These are phyloP conservation scores for Chrysoporthe puriensis DNA, from an alignment of 2,329 filamentous ascomycete genomes.

Conservation along the genomic window DNA sequence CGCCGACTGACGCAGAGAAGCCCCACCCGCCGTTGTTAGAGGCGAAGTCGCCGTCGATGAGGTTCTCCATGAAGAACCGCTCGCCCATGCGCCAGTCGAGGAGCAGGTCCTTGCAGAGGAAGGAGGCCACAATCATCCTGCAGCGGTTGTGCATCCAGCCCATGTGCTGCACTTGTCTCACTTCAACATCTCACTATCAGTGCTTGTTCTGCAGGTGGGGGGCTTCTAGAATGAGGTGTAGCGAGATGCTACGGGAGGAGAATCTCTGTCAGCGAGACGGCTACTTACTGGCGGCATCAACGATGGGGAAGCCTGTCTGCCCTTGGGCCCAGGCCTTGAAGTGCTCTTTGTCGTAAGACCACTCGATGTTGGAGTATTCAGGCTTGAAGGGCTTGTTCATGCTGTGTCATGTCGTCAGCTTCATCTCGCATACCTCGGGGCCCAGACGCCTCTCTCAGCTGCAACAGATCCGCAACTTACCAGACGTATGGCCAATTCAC, in stretches of 20 bases:
- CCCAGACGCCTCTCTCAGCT: not conserved
- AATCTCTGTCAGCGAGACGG: too few relatives aligned
- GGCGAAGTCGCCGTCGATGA: constrained; percentile 80
- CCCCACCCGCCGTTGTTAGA: constrained; percentile 72
- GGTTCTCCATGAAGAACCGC: constrained; percentile 78
- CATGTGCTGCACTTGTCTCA: constrained; percentile 72
- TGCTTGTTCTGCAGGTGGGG: not conserved
- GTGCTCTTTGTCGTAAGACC: constrained; percentile 73
- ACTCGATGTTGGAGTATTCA: constrained; percentile 79
- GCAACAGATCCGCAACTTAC: constrained; percentile 42
- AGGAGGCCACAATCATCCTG: constrained; percentile 83
- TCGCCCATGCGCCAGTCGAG: constrained; percentile 86
- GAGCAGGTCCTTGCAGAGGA: constrained; percentile 78
- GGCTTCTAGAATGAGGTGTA: not conserved
- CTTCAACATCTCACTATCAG: not conserved
- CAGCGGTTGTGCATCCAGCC: constrained; percentile 86
- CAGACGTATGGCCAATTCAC: constrained; percentile 84
- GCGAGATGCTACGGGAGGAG: not conserved
- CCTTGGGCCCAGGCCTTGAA: constrained; percentile 77
- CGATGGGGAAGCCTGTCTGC: constrained; percentile 78
- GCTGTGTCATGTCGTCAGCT: constrained; percentile 35
- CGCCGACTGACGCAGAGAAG: constrained; percentile 46
- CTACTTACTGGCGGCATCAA: constrained; percentile 70
- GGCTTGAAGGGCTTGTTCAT: constrained; percentile 74
- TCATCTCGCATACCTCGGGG: not conserved